These are phyloP conservation scores for Pistacia vera DNA, from an alignment of 345 rosid genomes.

Conservation along the genomic window DNA sequence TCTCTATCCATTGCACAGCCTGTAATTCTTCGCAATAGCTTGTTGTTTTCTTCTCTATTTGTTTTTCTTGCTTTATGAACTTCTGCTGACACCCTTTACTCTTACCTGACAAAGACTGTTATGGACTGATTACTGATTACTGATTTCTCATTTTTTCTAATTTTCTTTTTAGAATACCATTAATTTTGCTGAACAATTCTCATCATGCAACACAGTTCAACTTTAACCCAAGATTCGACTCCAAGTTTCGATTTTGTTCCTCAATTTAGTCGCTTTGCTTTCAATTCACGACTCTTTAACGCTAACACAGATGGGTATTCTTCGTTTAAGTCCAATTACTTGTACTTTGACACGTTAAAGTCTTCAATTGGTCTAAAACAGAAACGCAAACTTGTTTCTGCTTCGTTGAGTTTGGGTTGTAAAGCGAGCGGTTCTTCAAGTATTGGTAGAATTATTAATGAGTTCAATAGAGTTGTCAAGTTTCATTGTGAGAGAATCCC, in stretches of 20 bases:
- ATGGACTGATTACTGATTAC: slow-evolving; percentile 28
- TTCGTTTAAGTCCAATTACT: slow-evolving; percentile 47
- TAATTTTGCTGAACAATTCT: background rate
- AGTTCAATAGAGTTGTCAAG: slow-evolving; percentile 65
- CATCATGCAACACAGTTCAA: slow-evolving; percentile 69
- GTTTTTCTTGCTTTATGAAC: background rate
- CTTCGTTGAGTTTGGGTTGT: slow-evolving; percentile 55
- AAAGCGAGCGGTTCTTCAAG: slow-evolving; percentile 44
- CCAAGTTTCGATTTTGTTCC: slow-evolving; percentile 51
- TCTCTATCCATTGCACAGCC: background rate
- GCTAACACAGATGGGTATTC: slow-evolving; percentile 50
- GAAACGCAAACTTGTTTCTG: slow-evolving; percentile 36
- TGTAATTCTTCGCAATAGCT: background rate
- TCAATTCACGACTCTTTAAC: slow-evolving; percentile 36
- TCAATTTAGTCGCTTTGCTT: slow-evolving; percentile 53
- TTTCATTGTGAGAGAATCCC: slow-evolving; percentile 83
- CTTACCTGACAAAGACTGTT: slow-evolving; percentile 18
- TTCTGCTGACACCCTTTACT: slow-evolving; percentile 3
- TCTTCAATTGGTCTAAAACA: slow-evolving; percentile 27
- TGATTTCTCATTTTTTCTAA: background rate
- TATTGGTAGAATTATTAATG: slow-evolving; percentile 46
- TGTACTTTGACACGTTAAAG: slow-evolving; percentile 48
- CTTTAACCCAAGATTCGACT: slow-evolving; percentile 60
- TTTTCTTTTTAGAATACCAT: background rate
- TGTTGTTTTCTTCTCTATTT: background rate